Conservation (phyloP, 345 rosid genomes). For the Geranium rotundifolium region DNA sequence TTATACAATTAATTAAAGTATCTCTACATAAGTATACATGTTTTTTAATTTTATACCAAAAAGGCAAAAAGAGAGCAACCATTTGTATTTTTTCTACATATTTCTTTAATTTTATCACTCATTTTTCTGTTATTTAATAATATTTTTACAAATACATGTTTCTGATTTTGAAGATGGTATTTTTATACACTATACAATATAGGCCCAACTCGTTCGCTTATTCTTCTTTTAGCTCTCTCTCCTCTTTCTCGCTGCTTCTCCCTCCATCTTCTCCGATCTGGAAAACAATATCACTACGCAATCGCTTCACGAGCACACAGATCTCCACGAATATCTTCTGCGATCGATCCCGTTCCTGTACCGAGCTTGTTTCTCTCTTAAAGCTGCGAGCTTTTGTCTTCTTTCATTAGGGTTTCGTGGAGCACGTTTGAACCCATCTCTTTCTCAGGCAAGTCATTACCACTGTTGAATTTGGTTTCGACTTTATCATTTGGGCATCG, state of each 20-base stretch:
- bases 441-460: constrained; percentile 23
- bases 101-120: too few species aligned
- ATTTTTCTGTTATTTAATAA: too few species aligned
- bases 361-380: neutral
- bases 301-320: constrained; percentile 11
- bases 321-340: constrained; percentile 2
- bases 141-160: neutral
- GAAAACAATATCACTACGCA: constrained; percentile 8
- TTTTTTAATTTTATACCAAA: too few species aligned
- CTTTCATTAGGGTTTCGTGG: constrained; percentile 32
- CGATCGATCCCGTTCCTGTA: constrained; percentile 13
- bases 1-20: too few species aligned
- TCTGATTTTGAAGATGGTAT: neutral
- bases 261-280: constrained; percentile 19
- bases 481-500: neutral
- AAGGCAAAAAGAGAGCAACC: neutral
- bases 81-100: too few species aligned
- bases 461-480: neutral
- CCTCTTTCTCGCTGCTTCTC: neutral
- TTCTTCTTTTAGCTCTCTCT: neutral
- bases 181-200: neutral
- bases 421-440: neutral
- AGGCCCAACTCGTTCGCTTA: neutral
- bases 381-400: neutral
- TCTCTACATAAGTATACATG: too few species aligned